A percentile compares a stretch with the other conserved stretches of the same genome.
Conservation (phyloP, 495 filamentous ascomycete genomes). For the Melanomma pulvis-pyrius region DNA sequence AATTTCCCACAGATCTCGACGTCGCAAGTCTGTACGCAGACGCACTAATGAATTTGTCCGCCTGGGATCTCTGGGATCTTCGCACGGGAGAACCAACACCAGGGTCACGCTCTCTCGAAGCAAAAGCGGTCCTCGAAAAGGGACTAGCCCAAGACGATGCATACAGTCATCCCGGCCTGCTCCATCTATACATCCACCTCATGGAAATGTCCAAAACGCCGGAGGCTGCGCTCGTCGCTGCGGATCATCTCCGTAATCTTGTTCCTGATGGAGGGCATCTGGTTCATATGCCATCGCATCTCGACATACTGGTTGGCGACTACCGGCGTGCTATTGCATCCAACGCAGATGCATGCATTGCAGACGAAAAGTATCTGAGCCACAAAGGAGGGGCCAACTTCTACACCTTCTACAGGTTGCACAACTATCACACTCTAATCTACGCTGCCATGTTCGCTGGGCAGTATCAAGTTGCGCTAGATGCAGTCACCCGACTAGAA, state of each 20-base stretch:
- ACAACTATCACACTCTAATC: constrained; percentile 69
- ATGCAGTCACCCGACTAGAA: constrained; percentile 58
- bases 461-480: constrained; percentile 57
- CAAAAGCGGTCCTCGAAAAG: constrained; percentile 57
- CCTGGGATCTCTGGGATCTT: constrained; percentile 69
- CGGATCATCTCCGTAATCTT: constrained; percentile 62
- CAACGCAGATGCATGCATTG: constrained; percentile 64
- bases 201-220: constrained; percentile 73
- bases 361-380: constrained; percentile 62
- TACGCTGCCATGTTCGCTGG: constrained; percentile 75
- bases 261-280: constrained; percentile 70
- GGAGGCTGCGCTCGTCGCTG: constrained; percentile 58
- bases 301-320: constrained; percentile 69
- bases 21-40: constrained; percentile 66
- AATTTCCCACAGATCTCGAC: constrained; percentile 61
- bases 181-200: constrained; percentile 73
- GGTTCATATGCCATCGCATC: constrained; percentile 72
- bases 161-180: constrained; percentile 59
- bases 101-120: constrained; percentile 60
- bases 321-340: constrained; percentile 63
- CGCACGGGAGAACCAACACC: constrained; percentile 58
- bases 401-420: constrained; percentile 68
- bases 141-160: constrained; percentile 48
- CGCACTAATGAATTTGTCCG: constrained; percentile 68
- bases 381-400: constrained; percentile 59